Conservation (phyloP, 306 rosid genomes). For the Prinsepia uniflora region DNA sequence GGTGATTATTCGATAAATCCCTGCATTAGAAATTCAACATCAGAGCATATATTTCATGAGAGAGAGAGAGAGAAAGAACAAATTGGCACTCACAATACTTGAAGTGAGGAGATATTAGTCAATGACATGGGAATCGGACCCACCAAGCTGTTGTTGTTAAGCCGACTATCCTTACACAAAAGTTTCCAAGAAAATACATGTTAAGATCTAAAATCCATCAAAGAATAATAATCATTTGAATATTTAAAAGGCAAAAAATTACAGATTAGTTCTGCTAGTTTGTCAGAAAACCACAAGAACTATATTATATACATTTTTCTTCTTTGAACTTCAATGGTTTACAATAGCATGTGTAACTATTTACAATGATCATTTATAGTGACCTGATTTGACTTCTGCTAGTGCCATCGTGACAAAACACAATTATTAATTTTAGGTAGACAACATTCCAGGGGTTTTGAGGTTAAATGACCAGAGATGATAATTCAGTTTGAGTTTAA, state of each 20-base stretch:
- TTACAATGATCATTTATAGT: neutral
- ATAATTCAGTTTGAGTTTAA: neutral
- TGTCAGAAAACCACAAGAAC: neutral
- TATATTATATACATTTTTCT: neutral
- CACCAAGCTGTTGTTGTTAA: slow-evolving; percentile 86
- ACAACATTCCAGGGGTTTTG: neutral
- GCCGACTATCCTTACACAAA: slow-evolving; percentile 86
- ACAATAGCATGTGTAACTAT: neutral
- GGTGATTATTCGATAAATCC: slow-evolving; percentile 89
- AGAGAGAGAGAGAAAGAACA: slow-evolving; percentile 15
- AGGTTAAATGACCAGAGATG: neutral
- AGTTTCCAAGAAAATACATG: slow-evolving; percentile 30
- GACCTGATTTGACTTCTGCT: neutral
- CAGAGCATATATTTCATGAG: neutral
- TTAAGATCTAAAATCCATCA: slow-evolving; percentile 32
- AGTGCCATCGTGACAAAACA: neutral
- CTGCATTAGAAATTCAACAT: slow-evolving; percentile 36
- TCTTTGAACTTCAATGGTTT: neutral
- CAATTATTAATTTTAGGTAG: neutral
- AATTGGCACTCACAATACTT: slow-evolving; percentile 82
- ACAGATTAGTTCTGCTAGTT: neutral
- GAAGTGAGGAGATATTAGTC: slow-evolving; percentile 88
- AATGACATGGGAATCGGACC: slow-evolving; percentile 94
- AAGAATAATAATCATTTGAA: neutral
- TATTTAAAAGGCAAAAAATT: neutral